These are phyloP conservation scores for Amphibolis antarctica DNA, from an alignment of 106 monocot species.

Conservation along the genomic window DNA sequence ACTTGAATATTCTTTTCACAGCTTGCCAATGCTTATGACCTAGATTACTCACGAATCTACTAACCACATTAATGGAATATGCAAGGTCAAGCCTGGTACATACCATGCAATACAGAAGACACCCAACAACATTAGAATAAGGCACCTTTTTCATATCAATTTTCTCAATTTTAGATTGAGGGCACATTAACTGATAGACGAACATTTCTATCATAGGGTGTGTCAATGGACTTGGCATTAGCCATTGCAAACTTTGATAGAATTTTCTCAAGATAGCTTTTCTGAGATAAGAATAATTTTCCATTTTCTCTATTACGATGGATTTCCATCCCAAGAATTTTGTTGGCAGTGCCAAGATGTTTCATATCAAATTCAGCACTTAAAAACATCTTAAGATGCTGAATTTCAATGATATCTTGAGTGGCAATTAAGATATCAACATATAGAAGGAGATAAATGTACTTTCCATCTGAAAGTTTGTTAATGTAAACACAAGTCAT, in stretches of 20 bases:
- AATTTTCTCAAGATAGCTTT: conserved; percentile 7
- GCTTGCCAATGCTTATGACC: background rate
- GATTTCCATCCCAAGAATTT: conserved; percentile 3
- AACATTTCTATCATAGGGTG: background rate
- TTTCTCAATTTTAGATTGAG: background rate
- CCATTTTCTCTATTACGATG: background rate
- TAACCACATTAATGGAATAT: background rate
- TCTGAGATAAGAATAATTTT: conserved; percentile 6
- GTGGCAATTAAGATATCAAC: conserved; percentile 2
- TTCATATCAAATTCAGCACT: background rate
- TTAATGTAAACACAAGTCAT: no score
- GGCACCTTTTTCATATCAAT: background rate
- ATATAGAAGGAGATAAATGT: no score
- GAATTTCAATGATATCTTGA: no score
- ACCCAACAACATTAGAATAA: background rate
- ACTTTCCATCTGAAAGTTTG: no score
- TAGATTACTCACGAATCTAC: background rate
- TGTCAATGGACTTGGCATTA: background rate
- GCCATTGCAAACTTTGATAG: conserved; percentile 1
- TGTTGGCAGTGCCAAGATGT: background rate
- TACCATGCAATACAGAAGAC: background rate
- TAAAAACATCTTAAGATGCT: background rate
- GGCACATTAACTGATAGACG: background rate
- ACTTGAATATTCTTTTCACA: background rate
- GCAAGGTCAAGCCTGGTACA: background rate